A percentile compares a stretch with the other conserved stretches of the same genome.
These are phyloP conservation scores for Penicillium freii DNA, from an alignment of 2,329 filamentous ascomycete species.

Conservation along the genomic window DNA sequence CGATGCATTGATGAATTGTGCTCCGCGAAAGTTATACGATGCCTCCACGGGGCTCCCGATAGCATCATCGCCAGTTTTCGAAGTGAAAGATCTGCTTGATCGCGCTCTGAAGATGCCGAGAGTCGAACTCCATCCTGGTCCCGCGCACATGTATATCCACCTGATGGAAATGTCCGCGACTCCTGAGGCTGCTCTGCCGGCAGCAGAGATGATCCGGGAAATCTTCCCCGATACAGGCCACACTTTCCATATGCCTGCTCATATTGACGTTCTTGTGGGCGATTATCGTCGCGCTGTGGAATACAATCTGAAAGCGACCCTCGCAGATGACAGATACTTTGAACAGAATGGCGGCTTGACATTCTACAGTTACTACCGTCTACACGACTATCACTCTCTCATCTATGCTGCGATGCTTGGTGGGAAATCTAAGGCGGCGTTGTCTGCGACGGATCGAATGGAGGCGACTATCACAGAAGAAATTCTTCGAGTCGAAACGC, in stretches of 20 bases:
- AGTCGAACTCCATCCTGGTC: conserved; percentile 60
- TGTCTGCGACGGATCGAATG: conserved; percentile 59
- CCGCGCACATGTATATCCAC: conserved; percentile 73
- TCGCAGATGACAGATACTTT: conserved; percentile 66
- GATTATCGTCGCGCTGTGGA: conserved; percentile 66
- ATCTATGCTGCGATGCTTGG: conserved; percentile 77
- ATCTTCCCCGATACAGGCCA: conserved; percentile 68
- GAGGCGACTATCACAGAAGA: conserved; percentile 63
- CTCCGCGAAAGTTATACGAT: conserved; percentile 63
- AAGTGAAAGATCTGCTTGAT: conserved; percentile 60
- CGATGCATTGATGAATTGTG: conserved; percentile 64
- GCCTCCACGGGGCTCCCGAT: conserved; percentile 44
- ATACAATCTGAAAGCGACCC: conserved; percentile 64
- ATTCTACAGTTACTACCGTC: conserved; percentile 73
- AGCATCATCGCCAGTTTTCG: conserved; percentile 53
- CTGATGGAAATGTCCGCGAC: conserved; percentile 71
- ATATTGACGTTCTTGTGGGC: conserved; percentile 70
- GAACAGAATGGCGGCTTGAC: conserved; percentile 56
- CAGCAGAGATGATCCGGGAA: conserved; percentile 60
- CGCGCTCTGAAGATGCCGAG: conserved; percentile 51
- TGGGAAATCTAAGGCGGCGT: conserved; percentile 59
- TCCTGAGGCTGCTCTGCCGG: conserved; percentile 60
- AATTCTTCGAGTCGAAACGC: conserved; percentile 62
- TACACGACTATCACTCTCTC: conserved; percentile 70
- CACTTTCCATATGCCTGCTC: conserved; percentile 72